Base-by-base conservation (phyloP, 2,329 filamentous ascomycete species). In the Hortaea werneckii region DNA sequence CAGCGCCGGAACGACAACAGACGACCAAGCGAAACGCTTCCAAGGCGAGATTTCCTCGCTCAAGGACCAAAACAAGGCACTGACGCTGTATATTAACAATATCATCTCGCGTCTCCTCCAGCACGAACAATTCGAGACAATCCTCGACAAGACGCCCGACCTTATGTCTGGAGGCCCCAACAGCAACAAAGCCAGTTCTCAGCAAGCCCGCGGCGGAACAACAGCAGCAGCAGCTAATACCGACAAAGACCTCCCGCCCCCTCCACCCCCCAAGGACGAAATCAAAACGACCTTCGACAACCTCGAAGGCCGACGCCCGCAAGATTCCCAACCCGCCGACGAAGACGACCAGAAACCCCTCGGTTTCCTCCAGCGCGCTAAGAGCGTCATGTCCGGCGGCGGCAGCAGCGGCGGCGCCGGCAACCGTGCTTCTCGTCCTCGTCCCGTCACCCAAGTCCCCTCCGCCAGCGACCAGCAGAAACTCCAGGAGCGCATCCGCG, bases 11-110 rank as follows among this genome's bases (percentile, higher is more conserved):
- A 72, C 73, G 43, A 71, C 72, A 7, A 78, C 79, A 50, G 75
- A 75, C 40, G 82, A 86, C 50, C 68, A 71, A 53, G 76, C 81
- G 40, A 69, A 70, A 40, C 80, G 79, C 43, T 73, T 92, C 9
- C 89, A 95, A 63, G 68, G 74, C 8, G 90, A 96, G 58, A 67
- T 92, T 55, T 87, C 85, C 66, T 75, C 78, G 6, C 72, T 87
- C 57, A 90, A 86, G 69, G 90, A 95, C 64, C 83, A 95, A 71
- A 96, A 98, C 74, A 96, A 96, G 72, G 92, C 92, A 29, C 74
- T 98, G 57, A 94, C 88, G 26, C 74, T 96, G 54, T 98, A 98
- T 71, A 95, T 98, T 73, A 95, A 96, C 77, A 94, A 92, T 71
- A 96, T 98, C 65, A 95, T 98, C 64, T 92, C 92, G 65, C 85